A percentile compares a stretch with the other conserved stretches of the same genome.
Evolutionary conservation across 1,139 yeast species (phyloP).

Genomic region (Sugiyamaella sp.): DNA sequence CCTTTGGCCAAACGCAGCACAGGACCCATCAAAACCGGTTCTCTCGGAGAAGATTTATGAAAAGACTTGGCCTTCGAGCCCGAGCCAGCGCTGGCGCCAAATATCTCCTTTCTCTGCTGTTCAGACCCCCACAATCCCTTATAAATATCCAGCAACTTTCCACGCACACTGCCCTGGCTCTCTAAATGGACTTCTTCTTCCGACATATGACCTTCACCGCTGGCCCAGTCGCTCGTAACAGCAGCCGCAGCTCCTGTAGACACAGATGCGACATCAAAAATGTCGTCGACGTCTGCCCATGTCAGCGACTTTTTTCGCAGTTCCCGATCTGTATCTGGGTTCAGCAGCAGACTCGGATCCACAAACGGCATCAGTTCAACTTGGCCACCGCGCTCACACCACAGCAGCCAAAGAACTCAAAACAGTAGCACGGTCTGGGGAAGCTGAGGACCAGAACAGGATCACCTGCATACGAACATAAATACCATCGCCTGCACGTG

Average conservation of each 20-base stretch:
- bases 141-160: conserved; percentile 6
- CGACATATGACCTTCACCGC: neutral
- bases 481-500: too few species aligned
- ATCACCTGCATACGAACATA: too few species aligned
- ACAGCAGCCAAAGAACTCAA: too few species aligned
- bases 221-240: neutral
- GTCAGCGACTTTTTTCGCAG: conserved; percentile 6
- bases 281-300: conserved; percentile 13
- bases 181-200: neutral
- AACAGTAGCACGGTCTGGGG: conserved; percentile 1
- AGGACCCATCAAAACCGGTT: too few species aligned
- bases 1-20: neutral
- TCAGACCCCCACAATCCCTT: conserved; percentile 1
- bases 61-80: neutral
- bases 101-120: neutral
- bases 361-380: conserved; percentile 11
- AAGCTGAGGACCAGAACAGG: neutral
- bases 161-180: neutral
- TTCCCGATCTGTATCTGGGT: conserved; percentile 11
- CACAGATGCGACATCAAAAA: conserved; percentile 2
- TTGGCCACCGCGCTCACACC: too few species aligned
- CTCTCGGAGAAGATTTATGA: neutral
- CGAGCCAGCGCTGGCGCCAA: neutral
- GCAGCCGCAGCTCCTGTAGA: neutral
- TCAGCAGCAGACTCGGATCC: conserved; percentile 9